phyloP scores from a whole-genome alignment of 306 rosid genomes.

The Sechiopsis laciniata region DNA sequence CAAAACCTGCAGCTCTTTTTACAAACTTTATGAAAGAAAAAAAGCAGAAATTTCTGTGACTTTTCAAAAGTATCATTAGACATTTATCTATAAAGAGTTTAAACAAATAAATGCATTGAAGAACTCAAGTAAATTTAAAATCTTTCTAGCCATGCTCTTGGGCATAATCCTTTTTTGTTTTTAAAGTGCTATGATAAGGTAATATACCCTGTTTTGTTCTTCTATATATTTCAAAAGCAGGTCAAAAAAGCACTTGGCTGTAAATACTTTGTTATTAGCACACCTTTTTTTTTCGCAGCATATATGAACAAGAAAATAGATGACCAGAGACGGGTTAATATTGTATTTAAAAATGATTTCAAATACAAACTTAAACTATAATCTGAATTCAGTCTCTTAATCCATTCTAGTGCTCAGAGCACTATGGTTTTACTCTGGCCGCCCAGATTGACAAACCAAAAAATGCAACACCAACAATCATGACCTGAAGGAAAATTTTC shows the following conservation, averaged over 20 bases:
- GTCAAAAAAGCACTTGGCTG: conserved; percentile 2
- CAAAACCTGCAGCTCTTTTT: conserved; percentile 20
- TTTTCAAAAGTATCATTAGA: conserved; percentile 19
- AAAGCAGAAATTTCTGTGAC: conserved; percentile 17
- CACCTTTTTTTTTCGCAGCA: not conserved
- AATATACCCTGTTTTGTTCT: not conserved
- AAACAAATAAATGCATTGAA: not conserved
- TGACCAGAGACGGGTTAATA: no score
- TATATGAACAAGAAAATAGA: not conserved
- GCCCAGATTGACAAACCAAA: conserved; percentile 8
- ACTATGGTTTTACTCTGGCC: conserved; percentile 4
- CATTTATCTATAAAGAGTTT: not conserved
- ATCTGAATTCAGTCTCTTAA: not conserved
- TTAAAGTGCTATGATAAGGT: not conserved
- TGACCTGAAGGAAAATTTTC: conserved; percentile 28
- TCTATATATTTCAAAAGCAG: not conserved
- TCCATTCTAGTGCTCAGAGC: conserved; percentile 14
- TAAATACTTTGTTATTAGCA: not conserved
- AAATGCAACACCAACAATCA: conserved; percentile 9
- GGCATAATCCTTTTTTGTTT: not conserved
- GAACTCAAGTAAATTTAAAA: not conserved
- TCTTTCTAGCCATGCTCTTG: not conserved
- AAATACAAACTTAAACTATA: not conserved
- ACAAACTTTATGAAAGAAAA: not conserved
- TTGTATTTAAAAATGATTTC: not conserved